Evolutionary conservation across 164 flowering plant genomes (phyloP), one percentile per base, ranked within the genome.

Genomic region (Umbilicus rupestris): DNA sequence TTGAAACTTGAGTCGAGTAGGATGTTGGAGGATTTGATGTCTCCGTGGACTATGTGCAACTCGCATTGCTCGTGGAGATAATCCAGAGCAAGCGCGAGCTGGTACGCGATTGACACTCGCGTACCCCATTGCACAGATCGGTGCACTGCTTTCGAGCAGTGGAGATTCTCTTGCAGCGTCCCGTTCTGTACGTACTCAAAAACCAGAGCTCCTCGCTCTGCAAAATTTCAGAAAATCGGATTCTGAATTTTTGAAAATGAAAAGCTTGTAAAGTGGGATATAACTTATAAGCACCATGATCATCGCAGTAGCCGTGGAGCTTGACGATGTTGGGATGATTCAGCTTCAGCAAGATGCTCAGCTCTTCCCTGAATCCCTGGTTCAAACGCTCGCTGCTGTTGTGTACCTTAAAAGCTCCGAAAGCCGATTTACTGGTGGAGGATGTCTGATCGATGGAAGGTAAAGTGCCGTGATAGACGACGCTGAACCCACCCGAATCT

Each of bases 401-500:
- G 33, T 77, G 81, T 42, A 88, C 59, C 81, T 90, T 88, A 20
- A 88, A 60, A 1, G 94, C 97, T 1, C 79, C 86, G 5, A 72
- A 63, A 16, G 55, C 19, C 1, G 79, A 77, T 45, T 73, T n/a
- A n/a, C n/a, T n/a, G n/a, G n/a, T n/a, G n/a, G 77, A 1, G 73
- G 5, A 41, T 41, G 5, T 9, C 44, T 8, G 15, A 17, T 16
- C n/a, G 28, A n/a, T n/a, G n/a, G 8, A 57, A 2, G 31, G 16
- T 50, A 81, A 68, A 10, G 45, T 68, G 67, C 76, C 92, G 28
- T 82, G 71, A 69, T 88, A 90, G 5, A 90, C 89, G 0, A 79
- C 85, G 60, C 94, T 88, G 60, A 75, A 90, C 15, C 97, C 97
- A 1, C 97, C 97, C 20, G 80, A 78, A 1, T 91, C 97, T 52